These are phyloP conservation scores for Globisporangium parvum DNA, from an alignment of 352 stramenopile species.

Conservation along the genomic window DNA sequence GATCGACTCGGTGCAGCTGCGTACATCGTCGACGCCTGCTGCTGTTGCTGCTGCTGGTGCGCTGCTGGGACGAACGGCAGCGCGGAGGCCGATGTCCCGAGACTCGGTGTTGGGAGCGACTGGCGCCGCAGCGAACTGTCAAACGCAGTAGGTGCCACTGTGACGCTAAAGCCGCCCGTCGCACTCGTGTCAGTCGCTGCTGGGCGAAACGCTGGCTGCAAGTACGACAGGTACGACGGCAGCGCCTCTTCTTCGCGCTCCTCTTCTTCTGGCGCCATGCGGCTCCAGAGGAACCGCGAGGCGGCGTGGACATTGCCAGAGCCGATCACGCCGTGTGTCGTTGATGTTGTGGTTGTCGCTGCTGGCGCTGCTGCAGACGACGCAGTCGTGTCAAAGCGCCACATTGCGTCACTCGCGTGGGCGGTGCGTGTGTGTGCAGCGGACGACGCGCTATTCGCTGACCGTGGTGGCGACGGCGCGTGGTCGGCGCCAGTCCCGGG, in stretches of 20 bases:
- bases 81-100: constrained; percentile 4
- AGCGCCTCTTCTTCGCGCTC: constrained; percentile 67
- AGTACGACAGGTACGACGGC: constrained; percentile 65
- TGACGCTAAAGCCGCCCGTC: constrained; percentile 3
- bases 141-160: constrained; percentile 1
- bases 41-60: constrained; percentile 2
- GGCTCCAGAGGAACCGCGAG: constrained; percentile 49
- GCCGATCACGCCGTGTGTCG: constrained; percentile 33
- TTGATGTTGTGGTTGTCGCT: not conserved
- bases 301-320: constrained; percentile 19
- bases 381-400: not conserved
- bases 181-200: no score
- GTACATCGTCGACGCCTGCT: not conserved
- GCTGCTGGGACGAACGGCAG: constrained; percentile 9
- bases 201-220: constrained; percentile 38
- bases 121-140: constrained; percentile 9
- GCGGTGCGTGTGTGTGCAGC: not conserved
- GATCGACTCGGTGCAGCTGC: not conserved
- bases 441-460: no score
- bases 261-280: constrained; percentile 57
- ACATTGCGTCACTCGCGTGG: not conserved
- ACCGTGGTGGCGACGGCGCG: no score
- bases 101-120: constrained; percentile 9
- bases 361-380: constrained; percentile 1
- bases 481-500: no score